Base-by-base conservation (phyloP, 1,139 yeast species). In the Debaryomyces sp. region DNA sequence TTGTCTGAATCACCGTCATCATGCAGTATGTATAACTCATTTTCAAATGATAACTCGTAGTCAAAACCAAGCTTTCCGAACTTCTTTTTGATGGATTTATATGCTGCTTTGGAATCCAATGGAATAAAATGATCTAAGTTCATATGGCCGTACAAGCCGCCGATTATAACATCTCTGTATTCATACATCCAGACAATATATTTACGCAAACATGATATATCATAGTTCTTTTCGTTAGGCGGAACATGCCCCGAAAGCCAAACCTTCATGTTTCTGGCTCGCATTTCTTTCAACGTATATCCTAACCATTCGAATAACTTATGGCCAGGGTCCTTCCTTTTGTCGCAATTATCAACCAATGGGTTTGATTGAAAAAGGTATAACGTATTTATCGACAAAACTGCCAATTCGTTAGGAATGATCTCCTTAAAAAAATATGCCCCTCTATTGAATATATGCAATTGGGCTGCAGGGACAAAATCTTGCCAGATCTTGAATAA, bases 161-260 rank as follows among this genome's bases (percentile, higher is more conserved):
- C 96, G 53, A 89, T 75, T 39, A 89, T 85, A 32, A 89, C 79
- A 62, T 89, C 96, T 55, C 96, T 76, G 62, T 85, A 89, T 60
- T 88, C 96, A 58, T 88, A 82, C 37, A 83, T 70, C 96, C 96
- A 89, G 18, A 84, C 78, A 33, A 87, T 78, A 62, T 84, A 85
- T 62, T 89, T 88, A 47, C 90, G 74, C 57, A 80, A 83, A 61
- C 96, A 89, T 41, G 85, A 75, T 26, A 76, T 71, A 59, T 89
- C 96, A 56, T 79, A 84, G 64, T 89, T 88, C 65, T 88, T 88
- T 41, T 84, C 84, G 46, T 85, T 82, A 4, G 96, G 96, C 2
- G 96, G 96, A 12, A 89, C 96, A 69, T 89, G 96, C 2, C 96
- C 96, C 41, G 85, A 73, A 26, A 89, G 67, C 96, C 96, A 89